Percentiles rank a stretch among this genome's conserved stretches.
Conservation (phyloP, 2,329 filamentous ascomycete genomes). For the Arthrobotrys sinensis region DNA sequence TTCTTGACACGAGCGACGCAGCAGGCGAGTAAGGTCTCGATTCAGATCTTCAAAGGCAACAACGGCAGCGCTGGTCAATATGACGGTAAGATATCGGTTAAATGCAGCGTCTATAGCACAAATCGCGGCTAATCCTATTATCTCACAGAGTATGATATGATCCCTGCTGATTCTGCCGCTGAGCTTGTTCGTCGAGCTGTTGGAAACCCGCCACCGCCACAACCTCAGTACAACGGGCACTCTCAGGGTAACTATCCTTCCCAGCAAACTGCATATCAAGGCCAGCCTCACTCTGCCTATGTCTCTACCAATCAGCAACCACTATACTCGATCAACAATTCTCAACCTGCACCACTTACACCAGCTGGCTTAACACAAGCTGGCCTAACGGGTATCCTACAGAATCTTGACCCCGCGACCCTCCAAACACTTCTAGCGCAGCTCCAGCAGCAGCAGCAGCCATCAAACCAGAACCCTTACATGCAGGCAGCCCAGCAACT, state of each 20-base stretch:
- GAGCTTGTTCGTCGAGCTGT: constrained; percentile 81
- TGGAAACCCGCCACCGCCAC: constrained; percentile 68
- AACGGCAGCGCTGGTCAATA: constrained; percentile 79
- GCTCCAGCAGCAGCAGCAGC: constrained; percentile 67
- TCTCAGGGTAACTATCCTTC: constrained; percentile 66
- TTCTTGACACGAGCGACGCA: constrained; percentile 81
- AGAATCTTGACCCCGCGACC: constrained; percentile 77
- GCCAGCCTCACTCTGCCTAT: constrained; percentile 63
- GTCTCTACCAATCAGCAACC: constrained; percentile 63
- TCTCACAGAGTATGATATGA: constrained; percentile 80
- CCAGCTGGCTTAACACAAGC: constrained; percentile 64
- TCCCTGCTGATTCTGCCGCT: constrained; percentile 83
- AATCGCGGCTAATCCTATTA: constrained; percentile 33
- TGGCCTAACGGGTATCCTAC: constrained; percentile 77
- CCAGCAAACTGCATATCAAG: constrained; percentile 62
- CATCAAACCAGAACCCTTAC: constrained; percentile 61
- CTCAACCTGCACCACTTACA: constrained; percentile 65
- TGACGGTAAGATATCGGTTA: constrained; percentile 72
- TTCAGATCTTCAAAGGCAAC: constrained; percentile 88
- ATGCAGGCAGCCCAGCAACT: constrained; percentile 55
- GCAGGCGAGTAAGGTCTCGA: constrained; percentile 79
- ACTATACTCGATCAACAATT: constrained; percentile 66
- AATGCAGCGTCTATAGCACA: constrained; percentile 57
- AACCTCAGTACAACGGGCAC: constrained; percentile 66
- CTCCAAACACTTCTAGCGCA: constrained; percentile 80